A percentile compares a stretch with the other conserved stretches of the same genome.
Evolutionary conservation across 306 rosid species (phyloP).

Genomic region (Gastrolobium villosum): DNA sequence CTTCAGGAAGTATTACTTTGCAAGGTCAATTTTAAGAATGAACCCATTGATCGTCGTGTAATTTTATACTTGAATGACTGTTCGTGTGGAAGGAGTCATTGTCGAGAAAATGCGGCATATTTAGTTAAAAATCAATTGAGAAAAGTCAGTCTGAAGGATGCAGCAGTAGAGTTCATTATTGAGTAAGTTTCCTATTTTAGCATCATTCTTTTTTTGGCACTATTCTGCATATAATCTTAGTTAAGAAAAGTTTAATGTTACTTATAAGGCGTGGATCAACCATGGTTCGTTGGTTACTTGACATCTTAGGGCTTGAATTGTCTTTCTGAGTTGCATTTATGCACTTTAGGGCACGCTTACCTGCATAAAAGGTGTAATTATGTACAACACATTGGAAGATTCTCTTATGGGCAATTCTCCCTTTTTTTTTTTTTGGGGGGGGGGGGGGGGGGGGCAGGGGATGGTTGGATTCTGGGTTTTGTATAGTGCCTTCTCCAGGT

Average conservation of each 20-base stretch:
- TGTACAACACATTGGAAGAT: neutral
- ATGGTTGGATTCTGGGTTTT: neutral
- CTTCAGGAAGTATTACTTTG: constrained; percentile 88
- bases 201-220: neutral
- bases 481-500: neutral
- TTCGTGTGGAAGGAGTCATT: constrained; percentile 76
- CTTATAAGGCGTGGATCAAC: neutral
- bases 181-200: constrained; percentile 70
- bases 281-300: neutral
- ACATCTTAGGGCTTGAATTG: neutral
- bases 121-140: constrained; percentile 77
- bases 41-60: constrained; percentile 78
- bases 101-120: constrained; percentile 88
- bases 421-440: neutral
- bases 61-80: constrained; percentile 83
- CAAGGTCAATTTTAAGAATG: constrained; percentile 83
- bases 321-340: neutral
- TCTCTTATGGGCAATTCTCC: neutral
- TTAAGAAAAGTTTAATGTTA: neutral
- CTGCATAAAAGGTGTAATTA: neutral
- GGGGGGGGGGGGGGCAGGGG: neutral
- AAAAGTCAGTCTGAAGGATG: constrained; percentile 85
- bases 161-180: constrained; percentile 77
- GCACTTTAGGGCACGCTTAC: neutral
- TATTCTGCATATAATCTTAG: constrained; percentile 1